Conservation (phyloP, 2,329 filamentous ascomycete genomes). For the Colletotrichum sp. region DNA sequence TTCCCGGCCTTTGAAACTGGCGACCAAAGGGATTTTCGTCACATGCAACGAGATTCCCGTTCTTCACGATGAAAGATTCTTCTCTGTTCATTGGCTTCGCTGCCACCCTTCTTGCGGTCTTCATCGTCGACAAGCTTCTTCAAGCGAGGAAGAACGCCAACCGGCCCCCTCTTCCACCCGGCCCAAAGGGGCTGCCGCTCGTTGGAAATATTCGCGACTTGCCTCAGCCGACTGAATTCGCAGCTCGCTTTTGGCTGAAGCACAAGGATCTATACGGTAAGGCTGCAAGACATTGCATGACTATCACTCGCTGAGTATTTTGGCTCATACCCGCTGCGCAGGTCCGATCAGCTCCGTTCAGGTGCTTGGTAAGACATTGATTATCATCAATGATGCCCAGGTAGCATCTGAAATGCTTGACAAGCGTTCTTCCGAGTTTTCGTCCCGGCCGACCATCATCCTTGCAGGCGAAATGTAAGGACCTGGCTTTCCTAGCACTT, state of each 20-base stretch:
- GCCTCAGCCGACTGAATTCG: conserved; percentile 34
- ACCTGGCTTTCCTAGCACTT: accelerated
- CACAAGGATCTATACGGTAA: conserved; percentile 35
- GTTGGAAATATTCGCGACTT: conserved; percentile 52
- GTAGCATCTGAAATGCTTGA: conserved; percentile 42
- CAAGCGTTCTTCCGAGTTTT: conserved; percentile 32
- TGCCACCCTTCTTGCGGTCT: neutral
- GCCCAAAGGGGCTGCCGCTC: conserved; percentile 39
- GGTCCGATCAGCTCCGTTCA: conserved; percentile 35
- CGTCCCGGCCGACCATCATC: conserved; percentile 34
- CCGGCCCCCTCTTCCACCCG: conserved; percentile 23
- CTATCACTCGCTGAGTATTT: accelerated
- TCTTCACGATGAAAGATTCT: neutral
- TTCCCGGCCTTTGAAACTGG: neutral
- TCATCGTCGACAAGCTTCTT: neutral
- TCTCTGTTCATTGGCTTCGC: neutral
- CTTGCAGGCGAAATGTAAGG: conserved; percentile 41
- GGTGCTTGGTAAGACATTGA: conserved; percentile 41
- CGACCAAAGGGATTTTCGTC: neutral
- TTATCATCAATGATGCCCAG: conserved; percentile 42
- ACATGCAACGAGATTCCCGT: neutral
- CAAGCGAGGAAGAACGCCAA: neutral
- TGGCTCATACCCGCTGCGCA: neutral
- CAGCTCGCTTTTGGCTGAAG: conserved; percentile 37
- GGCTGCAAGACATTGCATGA: accelerated